A percentile compares a stretch with the other conserved stretches of the same genome.
These are phyloP conservation scores for Leucaena leucocephala DNA, from an alignment of 306 rosid genomes.

Conservation along the genomic window DNA sequence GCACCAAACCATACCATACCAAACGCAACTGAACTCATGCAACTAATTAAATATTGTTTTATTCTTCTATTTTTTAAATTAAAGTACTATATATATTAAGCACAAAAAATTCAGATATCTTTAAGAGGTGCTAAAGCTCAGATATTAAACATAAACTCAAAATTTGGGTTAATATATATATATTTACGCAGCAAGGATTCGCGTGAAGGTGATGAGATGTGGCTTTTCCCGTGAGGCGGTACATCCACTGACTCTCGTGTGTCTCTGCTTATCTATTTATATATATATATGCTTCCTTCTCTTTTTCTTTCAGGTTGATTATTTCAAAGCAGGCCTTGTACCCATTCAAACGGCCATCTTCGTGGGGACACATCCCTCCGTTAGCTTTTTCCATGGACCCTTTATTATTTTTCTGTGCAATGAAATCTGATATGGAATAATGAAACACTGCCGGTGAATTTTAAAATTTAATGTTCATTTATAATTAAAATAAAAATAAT, in stretches of 20 bases:
- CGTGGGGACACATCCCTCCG: not conserved
- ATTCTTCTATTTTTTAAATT: no score
- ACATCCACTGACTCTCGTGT: not conserved
- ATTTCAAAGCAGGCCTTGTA: not conserved
- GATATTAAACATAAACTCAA: no score
- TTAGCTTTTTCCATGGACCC: not conserved
- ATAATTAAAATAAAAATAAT: no score
- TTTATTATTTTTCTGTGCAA: not conserved
- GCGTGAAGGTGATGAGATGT: slow-evolving; percentile 29
- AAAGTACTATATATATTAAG: no score
- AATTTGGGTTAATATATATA: no score
- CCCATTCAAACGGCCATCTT: slow-evolving; percentile 1
- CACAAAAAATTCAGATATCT: no score
- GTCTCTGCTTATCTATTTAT: no score
- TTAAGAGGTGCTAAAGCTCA: not conserved
- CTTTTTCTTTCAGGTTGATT: not conserved
- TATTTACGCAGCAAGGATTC: not conserved
- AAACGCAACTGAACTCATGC: no score
- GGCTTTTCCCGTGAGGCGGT: slow-evolving; percentile 44
- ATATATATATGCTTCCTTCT: no score
- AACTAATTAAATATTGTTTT: no score
- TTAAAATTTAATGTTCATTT: not conserved
- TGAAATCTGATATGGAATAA: not conserved
- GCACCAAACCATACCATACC: no score
- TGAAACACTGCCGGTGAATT: not conserved